These are phyloP conservation scores for Aristolochia californica DNA, from an alignment of 164 flowering plant species.

Conservation along the genomic window DNA sequence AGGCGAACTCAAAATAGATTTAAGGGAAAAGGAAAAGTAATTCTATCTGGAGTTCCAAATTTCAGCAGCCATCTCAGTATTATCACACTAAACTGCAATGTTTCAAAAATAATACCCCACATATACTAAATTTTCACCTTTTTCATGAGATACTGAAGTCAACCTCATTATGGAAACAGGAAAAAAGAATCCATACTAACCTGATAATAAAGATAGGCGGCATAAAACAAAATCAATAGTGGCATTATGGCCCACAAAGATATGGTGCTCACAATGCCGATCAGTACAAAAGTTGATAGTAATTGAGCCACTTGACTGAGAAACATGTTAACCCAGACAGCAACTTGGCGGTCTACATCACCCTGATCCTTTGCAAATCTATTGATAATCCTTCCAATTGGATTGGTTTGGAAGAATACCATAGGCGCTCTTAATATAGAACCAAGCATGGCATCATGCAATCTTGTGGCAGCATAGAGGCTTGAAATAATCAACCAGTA, in stretches of 20 bases:
- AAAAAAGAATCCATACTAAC: conserved; percentile 18
- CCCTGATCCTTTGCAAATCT: conserved; percentile 97
- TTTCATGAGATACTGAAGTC: too few relatives aligned
- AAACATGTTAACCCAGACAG: conserved; percentile 70
- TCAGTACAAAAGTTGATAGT: conserved; percentile 86
- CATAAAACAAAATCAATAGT: conserved; percentile 80
- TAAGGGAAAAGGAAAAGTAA: too few relatives aligned
- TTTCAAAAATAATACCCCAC: too few relatives aligned
- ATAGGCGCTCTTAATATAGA: conserved; percentile 94
- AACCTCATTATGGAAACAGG: too few relatives aligned
- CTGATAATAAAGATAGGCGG: conserved; percentile 91
- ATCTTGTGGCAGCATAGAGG: conserved; percentile 84
- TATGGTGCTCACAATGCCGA: conserved; percentile 91
- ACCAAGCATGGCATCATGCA: conserved; percentile 87
- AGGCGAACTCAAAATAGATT: too few relatives aligned
- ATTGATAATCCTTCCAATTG: conserved; percentile 88
- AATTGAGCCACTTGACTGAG: conserved; percentile 69
- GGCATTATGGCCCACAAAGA: conserved; percentile 99
- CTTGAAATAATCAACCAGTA: conserved; percentile 85
- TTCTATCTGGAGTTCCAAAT: too few relatives aligned
- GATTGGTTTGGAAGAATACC: conserved; percentile 97
- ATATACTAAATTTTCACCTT: too few relatives aligned
- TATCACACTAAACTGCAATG: too few relatives aligned
- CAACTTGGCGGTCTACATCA: conserved; percentile 90
- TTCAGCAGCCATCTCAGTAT: too few relatives aligned